A percentile compares a stretch with the other conserved stretches of the same genome.
Evolutionary conservation across 202 grass and related monocot genomes (phyloP).

Genomic region (Carex arenaria): DNA sequence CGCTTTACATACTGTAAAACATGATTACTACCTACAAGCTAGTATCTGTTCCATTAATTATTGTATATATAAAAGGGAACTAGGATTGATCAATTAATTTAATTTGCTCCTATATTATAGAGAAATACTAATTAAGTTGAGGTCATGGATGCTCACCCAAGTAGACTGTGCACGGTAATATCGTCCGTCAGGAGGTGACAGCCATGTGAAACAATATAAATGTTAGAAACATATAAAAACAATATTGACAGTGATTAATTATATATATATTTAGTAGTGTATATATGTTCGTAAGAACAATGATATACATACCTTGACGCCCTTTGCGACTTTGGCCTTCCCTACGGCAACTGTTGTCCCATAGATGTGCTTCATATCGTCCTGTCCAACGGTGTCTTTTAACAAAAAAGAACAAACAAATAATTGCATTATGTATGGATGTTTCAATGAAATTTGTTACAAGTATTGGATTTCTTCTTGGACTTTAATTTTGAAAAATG

Average conservation of each 20-base stretch:
- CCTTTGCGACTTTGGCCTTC: constrained; percentile 94
- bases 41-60: neutral
- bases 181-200: neutral
- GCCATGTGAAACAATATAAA: constrained; percentile 21
- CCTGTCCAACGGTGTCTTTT: constrained; percentile 86
- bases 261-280: neutral
- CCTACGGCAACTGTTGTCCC: constrained; percentile 92
- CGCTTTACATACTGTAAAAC: neutral
- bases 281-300: neutral
- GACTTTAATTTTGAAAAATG: neutral
- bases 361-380: constrained; percentile 89
- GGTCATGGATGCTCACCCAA: constrained; percentile 43
- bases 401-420: neutral
- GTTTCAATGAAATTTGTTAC: neutral
- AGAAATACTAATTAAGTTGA: neutral
- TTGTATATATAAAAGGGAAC: neutral
- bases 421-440: constrained; percentile 5
- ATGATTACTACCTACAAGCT: neutral
- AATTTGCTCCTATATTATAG: neutral
- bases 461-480: neutral
- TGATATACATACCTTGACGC: constrained; percentile 74
- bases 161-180: constrained; percentile 46
- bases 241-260: neutral
- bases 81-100: neutral
- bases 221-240: neutral